Percentiles rank a stretch among this genome's conserved stretches.
Conservation (phyloP, 345 rosid genomes). For the Eucalyptus pauciflora region DNA sequence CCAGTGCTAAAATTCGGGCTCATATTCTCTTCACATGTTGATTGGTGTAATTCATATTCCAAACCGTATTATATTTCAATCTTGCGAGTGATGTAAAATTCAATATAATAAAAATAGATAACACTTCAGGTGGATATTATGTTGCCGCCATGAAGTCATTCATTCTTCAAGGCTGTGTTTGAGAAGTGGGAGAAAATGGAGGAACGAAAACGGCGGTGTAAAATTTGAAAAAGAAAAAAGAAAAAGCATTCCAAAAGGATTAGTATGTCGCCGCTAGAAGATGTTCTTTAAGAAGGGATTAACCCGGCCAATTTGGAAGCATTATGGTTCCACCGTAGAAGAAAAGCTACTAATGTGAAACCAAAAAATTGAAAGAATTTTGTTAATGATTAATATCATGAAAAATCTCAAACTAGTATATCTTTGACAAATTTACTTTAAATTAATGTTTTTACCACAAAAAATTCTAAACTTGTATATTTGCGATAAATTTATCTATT, state of each 20-base stretch:
- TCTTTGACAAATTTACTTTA: too few species aligned
- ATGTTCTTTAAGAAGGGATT: neutral
- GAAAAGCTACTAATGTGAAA: neutral
- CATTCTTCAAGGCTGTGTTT: neutral
- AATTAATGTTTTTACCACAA: too few species aligned
- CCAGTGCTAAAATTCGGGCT: neutral
- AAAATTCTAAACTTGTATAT: rapidly evolving
- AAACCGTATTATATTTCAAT: neutral
- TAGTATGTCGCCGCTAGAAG: neutral
- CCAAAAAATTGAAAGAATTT: too few species aligned
- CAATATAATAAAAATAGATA: neutral
- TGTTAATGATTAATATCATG: neutral
- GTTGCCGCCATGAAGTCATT: neutral
- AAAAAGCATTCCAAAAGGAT: neutral
- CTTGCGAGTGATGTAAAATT: neutral
- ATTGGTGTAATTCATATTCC: neutral
- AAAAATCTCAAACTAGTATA: too few species aligned
- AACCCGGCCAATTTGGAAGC: neutral
- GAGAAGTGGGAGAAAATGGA: neutral
- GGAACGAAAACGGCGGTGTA: neutral
- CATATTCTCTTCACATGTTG: neutral
- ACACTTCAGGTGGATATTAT: neutral
- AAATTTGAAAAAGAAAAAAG: too few species aligned
- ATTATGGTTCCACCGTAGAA: neutral
- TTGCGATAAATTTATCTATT: too few species aligned